A percentile compares a stretch with the other conserved stretches of the same genome.
Evolutionary conservation across 768 basidiomycete species (phyloP).

Genomic region (Mrakia gelida): DNA sequence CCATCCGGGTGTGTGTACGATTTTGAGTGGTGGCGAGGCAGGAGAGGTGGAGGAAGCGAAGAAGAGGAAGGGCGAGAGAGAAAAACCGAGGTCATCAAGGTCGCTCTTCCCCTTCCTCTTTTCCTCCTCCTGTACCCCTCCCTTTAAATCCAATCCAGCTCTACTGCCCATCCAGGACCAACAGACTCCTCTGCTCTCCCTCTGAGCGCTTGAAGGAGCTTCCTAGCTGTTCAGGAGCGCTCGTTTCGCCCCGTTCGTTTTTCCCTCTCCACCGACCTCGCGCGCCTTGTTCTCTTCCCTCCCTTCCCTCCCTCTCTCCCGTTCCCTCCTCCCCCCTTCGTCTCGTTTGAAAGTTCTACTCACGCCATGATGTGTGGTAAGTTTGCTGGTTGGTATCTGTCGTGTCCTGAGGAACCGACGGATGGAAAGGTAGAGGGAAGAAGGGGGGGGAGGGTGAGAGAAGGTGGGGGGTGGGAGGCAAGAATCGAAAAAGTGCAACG

Average conservation of each 20-base stretch:
- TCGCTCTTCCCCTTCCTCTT: background rate
- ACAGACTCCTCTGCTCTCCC: background rate
- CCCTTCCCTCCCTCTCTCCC: background rate
- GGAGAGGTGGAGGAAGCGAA: background rate
- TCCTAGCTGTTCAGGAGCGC: background rate
- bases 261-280: background rate
- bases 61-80: background rate
- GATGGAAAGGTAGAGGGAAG: background rate
- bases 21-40: background rate
- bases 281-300: background rate
- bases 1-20: background rate
- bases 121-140: background rate
- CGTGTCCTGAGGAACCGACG: conserved; percentile 24
- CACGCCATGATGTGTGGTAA: conserved; percentile 23
- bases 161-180: background rate
- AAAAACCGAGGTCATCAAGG: conserved; percentile 5
- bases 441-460: background rate
- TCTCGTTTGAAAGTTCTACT: background rate
- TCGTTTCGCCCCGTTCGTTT: background rate
- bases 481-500: background rate
- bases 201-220: background rate
- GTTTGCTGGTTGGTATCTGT: conserved; percentile 7
- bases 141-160: background rate
- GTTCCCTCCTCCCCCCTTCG: background rate
- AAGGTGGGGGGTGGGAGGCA: conserved; percentile 5